Percentiles rank a stretch among this genome's conserved stretches.
Evolutionary conservation across 2,329 filamentous ascomycete species (phyloP).

Genomic region (Ceratocystis destructans): DNA sequence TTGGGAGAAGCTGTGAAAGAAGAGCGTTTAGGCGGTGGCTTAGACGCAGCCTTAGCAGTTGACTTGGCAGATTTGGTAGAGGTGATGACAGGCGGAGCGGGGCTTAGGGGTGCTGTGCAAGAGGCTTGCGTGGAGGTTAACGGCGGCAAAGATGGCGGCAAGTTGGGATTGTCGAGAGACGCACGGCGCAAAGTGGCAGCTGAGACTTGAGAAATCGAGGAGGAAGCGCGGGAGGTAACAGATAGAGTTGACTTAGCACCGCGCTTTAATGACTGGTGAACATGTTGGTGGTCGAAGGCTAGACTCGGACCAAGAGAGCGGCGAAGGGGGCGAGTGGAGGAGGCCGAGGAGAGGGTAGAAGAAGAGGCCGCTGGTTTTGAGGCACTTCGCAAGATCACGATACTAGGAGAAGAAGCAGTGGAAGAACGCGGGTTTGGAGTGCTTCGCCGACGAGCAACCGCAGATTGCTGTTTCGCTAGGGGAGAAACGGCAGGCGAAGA

Average conservation of each 20-base stretch:
- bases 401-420: background rate
- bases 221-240: background rate
- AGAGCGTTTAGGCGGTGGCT: background rate
- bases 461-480: background rate
- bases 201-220: background rate
- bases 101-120: background rate
- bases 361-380: conserved; percentile 8
- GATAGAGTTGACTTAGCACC: conserved; percentile 5
- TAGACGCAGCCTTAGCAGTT: background rate
- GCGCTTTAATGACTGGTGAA: conserved; percentile 13
- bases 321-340: background rate
- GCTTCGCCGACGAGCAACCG: background rate
- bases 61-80: background rate
- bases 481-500: background rate
- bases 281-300: conserved; percentile 12
- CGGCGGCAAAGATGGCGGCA: background rate
- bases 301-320: background rate
- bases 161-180: background rate
- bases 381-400: conserved; percentile 15
- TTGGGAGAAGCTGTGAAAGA: background rate
- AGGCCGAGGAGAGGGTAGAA: background rate
- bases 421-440: background rate
- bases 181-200: background rate
- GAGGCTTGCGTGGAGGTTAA: background rate
- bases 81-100: background rate